phyloP scores from a whole-genome alignment of 116 monocot species.

The Zostera marina region DNA sequence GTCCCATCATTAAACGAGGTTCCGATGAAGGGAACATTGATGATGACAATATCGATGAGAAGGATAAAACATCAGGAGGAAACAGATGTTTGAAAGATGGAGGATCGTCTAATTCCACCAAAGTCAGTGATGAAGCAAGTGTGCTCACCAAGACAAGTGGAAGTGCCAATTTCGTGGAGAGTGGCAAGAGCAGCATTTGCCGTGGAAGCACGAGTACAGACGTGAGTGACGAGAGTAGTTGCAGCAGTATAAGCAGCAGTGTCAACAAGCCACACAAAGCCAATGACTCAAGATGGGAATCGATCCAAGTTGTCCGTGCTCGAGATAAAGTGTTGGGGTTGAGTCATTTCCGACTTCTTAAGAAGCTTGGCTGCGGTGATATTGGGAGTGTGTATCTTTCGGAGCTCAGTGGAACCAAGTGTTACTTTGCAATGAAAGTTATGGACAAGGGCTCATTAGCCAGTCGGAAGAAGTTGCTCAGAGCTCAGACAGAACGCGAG shows the following conservation, averaged over 20 bases:
- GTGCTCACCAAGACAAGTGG: constrained; percentile 32
- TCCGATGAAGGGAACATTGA: constrained; percentile 4
- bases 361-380: constrained; percentile 38
- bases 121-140: constrained; percentile 20
- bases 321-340: constrained; percentile 30
- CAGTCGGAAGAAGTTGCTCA: constrained; percentile 32
- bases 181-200: constrained; percentile 54
- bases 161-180: constrained; percentile 32
- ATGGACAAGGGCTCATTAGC: constrained; percentile 41
- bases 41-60: constrained; percentile 6
- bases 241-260: constrained; percentile 32
- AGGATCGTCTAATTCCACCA: constrained; percentile 8
- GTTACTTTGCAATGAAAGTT: constrained; percentile 49
- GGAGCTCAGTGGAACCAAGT: constrained; percentile 26
- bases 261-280: constrained; percentile 40
- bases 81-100: constrained; percentile 8
- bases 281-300: constrained; percentile 47
- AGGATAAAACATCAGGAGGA: constrained; percentile 12
- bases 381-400: constrained; percentile 50
- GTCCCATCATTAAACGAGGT: not conserved
- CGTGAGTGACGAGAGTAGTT: constrained; percentile 42
- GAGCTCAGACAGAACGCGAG: constrained; percentile 50
- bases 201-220: constrained; percentile 37
- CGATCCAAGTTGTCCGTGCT: constrained; percentile 19
- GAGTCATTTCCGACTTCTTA: constrained; percentile 39